phyloP scores from a whole-genome alignment of 192 early-diverging fungal species.

The Mortierella alpina region DNA sequence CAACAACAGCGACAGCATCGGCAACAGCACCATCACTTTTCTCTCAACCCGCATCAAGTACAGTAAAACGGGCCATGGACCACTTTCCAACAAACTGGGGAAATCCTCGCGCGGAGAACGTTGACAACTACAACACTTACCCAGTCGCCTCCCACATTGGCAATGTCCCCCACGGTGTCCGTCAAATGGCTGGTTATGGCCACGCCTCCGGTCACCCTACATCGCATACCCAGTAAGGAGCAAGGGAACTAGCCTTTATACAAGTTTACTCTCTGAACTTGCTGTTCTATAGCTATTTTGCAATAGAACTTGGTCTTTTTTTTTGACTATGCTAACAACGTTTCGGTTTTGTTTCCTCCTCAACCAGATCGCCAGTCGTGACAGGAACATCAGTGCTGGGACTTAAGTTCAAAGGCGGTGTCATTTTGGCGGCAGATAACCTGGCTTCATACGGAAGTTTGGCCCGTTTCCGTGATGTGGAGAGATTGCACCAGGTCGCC shows the following conservation, averaged over 20 bases:
- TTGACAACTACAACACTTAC: conserved; percentile 64
- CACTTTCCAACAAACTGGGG: conserved; percentile 84
- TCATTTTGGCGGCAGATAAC: conserved; percentile 96
- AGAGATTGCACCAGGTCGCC: conserved; percentile 84
- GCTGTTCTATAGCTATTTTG: background rate
- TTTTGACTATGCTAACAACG: background rate
- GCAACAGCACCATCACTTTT: background rate
- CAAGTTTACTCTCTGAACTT: background rate
- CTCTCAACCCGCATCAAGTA: background rate
- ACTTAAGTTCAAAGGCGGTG: conserved; percentile 95
- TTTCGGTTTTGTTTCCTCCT: background rate
- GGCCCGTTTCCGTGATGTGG: conserved; percentile 90
- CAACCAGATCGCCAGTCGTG: conserved; percentile 79
- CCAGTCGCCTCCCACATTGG: conserved; percentile 50
- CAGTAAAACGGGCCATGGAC: conserved; percentile 63
- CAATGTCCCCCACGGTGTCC: conserved; percentile 61
- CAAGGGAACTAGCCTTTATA: background rate
- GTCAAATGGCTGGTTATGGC: conserved; percentile 60
- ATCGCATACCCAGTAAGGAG: conserved; percentile 68
- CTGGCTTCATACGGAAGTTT: conserved; percentile 95
- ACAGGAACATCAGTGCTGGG: conserved; percentile 95
- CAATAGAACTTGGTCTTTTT: background rate
- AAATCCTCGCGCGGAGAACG: conserved; percentile 71
- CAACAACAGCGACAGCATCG: background rate
- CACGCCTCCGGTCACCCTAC: conserved; percentile 60